These are phyloP conservation scores for Prinsepia uniflora DNA, from an alignment of 306 rosid species.

Conservation along the genomic window DNA sequence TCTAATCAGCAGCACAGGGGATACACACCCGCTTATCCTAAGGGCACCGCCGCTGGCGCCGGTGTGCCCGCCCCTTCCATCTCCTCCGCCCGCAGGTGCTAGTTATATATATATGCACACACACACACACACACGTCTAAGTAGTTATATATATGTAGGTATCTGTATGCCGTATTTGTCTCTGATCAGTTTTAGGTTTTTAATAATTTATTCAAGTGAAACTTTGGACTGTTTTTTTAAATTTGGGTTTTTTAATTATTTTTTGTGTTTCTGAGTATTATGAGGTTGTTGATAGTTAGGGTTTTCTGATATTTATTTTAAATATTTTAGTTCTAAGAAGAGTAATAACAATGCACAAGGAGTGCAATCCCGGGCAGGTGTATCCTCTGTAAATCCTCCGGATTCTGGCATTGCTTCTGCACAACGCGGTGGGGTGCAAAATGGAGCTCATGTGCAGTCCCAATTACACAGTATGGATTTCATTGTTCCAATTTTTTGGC, in stretches of 20 bases:
- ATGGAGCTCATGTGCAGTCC: conserved; percentile 59
- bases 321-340: conserved; percentile 57
- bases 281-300: background rate
- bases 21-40: conserved; percentile 46
- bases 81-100: conserved; percentile 55
- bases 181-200: background rate
- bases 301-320: conserved; percentile 19
- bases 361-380: conserved; percentile 68
- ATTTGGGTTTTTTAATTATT: background rate
- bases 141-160: background rate
- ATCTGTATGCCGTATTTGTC: background rate
- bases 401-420: conserved; percentile 48
- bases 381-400: conserved; percentile 43
- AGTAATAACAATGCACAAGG: conserved; percentile 74
- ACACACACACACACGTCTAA: background rate
- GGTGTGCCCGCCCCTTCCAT: conserved; percentile 60
- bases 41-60: conserved; percentile 66
- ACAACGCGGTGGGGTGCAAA: conserved; percentile 37
- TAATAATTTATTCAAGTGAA: background rate
- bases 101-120: background rate
- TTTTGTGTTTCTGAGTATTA: background rate
- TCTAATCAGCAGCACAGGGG: conserved; percentile 71
- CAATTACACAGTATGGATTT: conserved; percentile 55
- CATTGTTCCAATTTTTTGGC: background rate
- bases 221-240: background rate